A percentile compares a stretch with the other conserved stretches of the same genome.
Conservation (phyloP, 352 stramenopile species). For the Pythium plurisporium region DNA sequence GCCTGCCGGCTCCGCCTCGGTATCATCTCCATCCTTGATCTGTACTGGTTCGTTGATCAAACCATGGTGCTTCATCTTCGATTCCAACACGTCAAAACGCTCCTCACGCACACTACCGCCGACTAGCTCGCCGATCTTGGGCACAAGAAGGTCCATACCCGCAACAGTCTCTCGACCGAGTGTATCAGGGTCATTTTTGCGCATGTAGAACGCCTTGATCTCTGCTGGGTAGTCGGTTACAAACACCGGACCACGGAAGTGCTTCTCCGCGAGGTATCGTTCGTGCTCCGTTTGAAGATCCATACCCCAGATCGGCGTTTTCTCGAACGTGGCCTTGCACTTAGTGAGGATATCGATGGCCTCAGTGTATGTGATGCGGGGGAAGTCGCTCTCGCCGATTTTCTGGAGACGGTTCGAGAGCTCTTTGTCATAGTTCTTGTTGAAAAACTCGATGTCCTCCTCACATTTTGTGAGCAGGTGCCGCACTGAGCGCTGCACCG, state of each 20-base stretch:
- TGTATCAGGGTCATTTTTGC: conserved; percentile 86
- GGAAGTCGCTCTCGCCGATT: conserved; percentile 86
- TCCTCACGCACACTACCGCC: conserved; percentile 96
- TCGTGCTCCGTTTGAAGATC: conserved; percentile 98
- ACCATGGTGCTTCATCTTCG: conserved; percentile 50
- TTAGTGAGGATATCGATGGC: conserved; percentile 93
- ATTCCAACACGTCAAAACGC: conserved; percentile 87
- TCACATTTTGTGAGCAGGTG: conserved; percentile 79
- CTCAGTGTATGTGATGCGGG: conserved; percentile 92
- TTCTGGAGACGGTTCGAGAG: conserved; percentile 82
- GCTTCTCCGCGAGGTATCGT: conserved; percentile 90
- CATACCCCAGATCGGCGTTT: conserved; percentile 89
- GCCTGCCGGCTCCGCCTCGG: not conserved
- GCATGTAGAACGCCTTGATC: conserved; percentile 99
- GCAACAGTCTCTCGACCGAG: conserved; percentile 92
- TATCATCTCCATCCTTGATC: conserved; percentile 41
- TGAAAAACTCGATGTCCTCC: conserved; percentile 93
- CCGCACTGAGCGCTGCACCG: conserved; percentile 87
- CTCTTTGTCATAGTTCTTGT: conserved; percentile 85
- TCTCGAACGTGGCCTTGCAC: conserved; percentile 76
- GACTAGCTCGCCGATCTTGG: conserved; percentile 95
- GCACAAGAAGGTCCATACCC: conserved; percentile 97
- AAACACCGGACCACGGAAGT: conserved; percentile 86
- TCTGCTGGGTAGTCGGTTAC: conserved; percentile 97
- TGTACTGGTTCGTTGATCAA: conserved; percentile 61